These are phyloP conservation scores for Arabidopsis lyrata DNA, from an alignment of 441 rosid genomes.

Conservation along the genomic window DNA sequence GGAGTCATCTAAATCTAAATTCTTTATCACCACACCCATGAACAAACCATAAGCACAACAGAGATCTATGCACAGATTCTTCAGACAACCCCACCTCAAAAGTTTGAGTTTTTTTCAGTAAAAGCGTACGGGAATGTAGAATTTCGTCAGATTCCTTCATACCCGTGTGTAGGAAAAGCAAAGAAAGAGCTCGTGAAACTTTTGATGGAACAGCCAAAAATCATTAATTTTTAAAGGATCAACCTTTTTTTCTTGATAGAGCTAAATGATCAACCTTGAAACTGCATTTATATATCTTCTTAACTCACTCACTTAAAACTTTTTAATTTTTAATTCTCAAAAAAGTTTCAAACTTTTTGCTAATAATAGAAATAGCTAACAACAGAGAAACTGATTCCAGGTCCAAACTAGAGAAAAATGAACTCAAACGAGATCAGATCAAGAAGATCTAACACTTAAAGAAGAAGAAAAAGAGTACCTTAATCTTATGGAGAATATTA, in stretches of 20 bases:
- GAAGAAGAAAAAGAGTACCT: slow-evolving; percentile 43
- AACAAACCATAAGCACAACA: slow-evolving; percentile 10
- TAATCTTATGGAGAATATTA: slow-evolving; percentile 71
- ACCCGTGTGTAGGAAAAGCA: slow-evolving; percentile 5
- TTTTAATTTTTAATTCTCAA: not conserved
- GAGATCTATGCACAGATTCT: slow-evolving; percentile 1
- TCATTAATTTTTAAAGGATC: not conserved
- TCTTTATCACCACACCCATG: slow-evolving; percentile 1
- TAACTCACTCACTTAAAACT: not conserved
- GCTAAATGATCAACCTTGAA: not conserved
- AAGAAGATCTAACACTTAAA: slow-evolving; percentile 9
- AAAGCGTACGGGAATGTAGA: not conserved
- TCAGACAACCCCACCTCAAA: not conserved
- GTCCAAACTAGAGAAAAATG: not conserved
- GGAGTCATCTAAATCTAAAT: not conserved
- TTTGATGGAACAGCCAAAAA: slow-evolving; percentile 3
- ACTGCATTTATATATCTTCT: not conserved
- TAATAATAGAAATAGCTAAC: not conserved
- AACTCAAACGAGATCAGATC: slow-evolving; percentile 2
- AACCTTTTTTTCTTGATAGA: not conserved
- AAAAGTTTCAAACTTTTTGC: not conserved
- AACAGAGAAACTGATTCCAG: not conserved
- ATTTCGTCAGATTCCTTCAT: not conserved
- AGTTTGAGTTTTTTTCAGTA: not conserved
- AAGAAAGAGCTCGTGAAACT: not conserved